phyloP scores from a whole-genome alignment of 1,284 basidiomycete genomes.

The Meira miltonrushii region DNA sequence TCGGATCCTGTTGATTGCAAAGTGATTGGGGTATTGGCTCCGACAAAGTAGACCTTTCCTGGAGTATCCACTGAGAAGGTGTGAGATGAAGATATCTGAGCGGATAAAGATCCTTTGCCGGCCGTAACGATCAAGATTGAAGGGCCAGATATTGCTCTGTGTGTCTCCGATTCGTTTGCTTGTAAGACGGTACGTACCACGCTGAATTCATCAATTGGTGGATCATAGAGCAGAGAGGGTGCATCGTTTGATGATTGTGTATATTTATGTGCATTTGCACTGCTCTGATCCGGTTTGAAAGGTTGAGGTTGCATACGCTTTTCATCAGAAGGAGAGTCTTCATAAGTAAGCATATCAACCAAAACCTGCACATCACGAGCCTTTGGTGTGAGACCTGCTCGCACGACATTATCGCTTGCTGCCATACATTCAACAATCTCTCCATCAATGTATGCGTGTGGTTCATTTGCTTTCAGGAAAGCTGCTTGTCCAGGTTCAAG shows the following conservation, averaged over 20 bases:
- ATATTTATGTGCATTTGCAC: slow-evolving; percentile 16
- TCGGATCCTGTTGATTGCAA: background rate
- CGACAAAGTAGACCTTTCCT: slow-evolving; percentile 5
- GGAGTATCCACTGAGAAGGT: background rate
- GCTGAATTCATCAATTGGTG: slow-evolving; percentile 89
- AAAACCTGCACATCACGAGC: slow-evolving; percentile 87
- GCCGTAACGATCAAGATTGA: slow-evolving; percentile 2
- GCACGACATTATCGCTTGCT: slow-evolving; percentile 82
- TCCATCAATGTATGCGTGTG: slow-evolving; percentile 82
- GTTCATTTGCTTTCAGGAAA: slow-evolving; percentile 90
- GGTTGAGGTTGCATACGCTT: slow-evolving; percentile 65
- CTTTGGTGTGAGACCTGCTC: slow-evolving; percentile 95
- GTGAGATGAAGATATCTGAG: background rate
- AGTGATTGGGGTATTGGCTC: background rate
- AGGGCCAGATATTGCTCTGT: slow-evolving; percentile 1
- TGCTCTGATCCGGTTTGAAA: slow-evolving; percentile 54
- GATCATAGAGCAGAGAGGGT: slow-evolving; percentile 67
- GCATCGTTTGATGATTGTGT: slow-evolving; percentile 21
- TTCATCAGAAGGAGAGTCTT: slow-evolving; percentile 51
- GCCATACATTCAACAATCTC: slow-evolving; percentile 52
- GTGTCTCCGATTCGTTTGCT: slow-evolving; percentile 43
- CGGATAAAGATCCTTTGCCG: background rate
- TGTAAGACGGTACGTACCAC: slow-evolving; percentile 66
- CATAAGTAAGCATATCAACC: slow-evolving; percentile 79
- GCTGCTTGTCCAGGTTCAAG: slow-evolving; percentile 81